Evolutionary conservation across 495 filamentous ascomycete species (phyloP), one percentile per base, ranked within the genome.

Genomic region (Hyaloscypha bicolor): DNA sequence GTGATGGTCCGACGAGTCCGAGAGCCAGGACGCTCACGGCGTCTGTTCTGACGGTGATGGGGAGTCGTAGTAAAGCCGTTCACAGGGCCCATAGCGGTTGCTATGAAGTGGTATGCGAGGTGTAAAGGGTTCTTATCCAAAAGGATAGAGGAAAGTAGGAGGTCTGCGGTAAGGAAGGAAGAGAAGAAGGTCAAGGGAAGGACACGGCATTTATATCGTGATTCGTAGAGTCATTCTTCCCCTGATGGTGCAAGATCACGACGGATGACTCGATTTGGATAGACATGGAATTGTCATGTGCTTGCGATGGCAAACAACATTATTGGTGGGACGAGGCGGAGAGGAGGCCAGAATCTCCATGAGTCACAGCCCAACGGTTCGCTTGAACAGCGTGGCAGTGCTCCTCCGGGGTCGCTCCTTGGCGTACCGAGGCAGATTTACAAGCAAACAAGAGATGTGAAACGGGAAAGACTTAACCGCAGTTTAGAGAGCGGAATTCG

Each of bases 21-120:
- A 55, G 71, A 73, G 22, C 73, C 73, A 30, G 73, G 73, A 29
- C 73, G 68, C 55, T 75, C 70, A 14, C 73, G 62, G 0, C 73
- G 65, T 21, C 70, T 55, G 37, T 75, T 75, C 19, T 69, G 70
- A 33, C 73, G 73, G 35, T 71, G 73, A 58, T 69, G 63, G 2
- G 68, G 68, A 52, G 67, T 56, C 12, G 64, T 29, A 14, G 63
- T 67, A 48, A 64, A 64, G n/a, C 63, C 59, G 51, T 68, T 70
- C 53, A 58, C 48, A 35, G 37, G 21, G 22, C 32, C 68, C 68
- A 68, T 69, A 53, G 51, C 61, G 59, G 32, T 5, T 62, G 25
- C 48, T 4, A 32, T 62, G 11, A 22, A 55, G 21, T 37, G 48
- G 56, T 57, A 37, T 57, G 30, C 48, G 39, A 33, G 55, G 37